Percentiles rank a stretch among this genome's conserved stretches.
phyloP scores from a whole-genome alignment of 495 filamentous ascomycete species.

The Amphirosellinia nigrospora region DNA sequence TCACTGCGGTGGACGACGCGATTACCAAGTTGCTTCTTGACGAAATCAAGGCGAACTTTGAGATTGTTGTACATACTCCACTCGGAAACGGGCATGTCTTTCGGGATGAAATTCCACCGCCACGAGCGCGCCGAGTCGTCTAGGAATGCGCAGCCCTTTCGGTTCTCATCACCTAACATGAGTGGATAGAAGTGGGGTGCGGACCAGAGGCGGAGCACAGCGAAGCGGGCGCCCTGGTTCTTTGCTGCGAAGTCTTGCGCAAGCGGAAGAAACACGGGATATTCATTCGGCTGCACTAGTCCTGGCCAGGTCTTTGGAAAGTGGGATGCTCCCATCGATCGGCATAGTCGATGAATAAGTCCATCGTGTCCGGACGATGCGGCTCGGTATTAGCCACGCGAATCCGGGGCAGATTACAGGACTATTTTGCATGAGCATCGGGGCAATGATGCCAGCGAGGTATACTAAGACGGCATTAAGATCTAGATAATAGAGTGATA shows the following conservation, averaged over 20 bases:
- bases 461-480: slow-evolving; percentile 43
- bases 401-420: slow-evolving; percentile 39
- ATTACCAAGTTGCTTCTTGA: slow-evolving; percentile 41
- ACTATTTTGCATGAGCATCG: slow-evolving; percentile 36
- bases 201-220: slow-evolving; percentile 55
- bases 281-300: slow-evolving; percentile 38
- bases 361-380: slow-evolving; percentile 41
- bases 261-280: slow-evolving; percentile 37
- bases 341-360: slow-evolving; percentile 53
- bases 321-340: slow-evolving; percentile 19
- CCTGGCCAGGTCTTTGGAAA: slow-evolving; percentile 26
- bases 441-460: slow-evolving; percentile 47
- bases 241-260: slow-evolving; percentile 40
- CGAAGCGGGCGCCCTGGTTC: slow-evolving; percentile 43
- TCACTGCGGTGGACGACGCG: slow-evolving; percentile 49
- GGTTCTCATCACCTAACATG: slow-evolving; percentile 48
- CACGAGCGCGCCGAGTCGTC: slow-evolving; percentile 49
- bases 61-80: slow-evolving; percentile 50
- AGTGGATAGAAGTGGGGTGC: slow-evolving; percentile 58
- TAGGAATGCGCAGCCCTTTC: slow-evolving; percentile 42
- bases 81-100: slow-evolving; percentile 55
- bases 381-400: slow-evolving; percentile 47
- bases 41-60: slow-evolving; percentile 37
- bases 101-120: slow-evolving; percentile 58
- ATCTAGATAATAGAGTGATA: background rate